phyloP scores from a whole-genome alignment of 306 rosid species.

The Calophaca sinica region DNA sequence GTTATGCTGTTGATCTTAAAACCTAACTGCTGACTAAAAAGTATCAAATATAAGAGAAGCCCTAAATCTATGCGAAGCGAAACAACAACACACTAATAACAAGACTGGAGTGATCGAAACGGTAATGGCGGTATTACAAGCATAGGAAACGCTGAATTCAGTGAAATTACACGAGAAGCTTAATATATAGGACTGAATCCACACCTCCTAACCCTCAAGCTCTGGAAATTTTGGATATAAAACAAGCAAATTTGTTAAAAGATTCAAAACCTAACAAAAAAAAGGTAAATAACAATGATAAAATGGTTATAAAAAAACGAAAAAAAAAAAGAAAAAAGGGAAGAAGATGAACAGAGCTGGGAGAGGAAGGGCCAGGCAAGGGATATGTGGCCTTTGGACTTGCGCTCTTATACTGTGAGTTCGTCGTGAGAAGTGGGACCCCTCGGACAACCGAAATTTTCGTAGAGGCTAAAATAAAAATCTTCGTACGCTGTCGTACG shows the following conservation, averaged over 20 bases:
- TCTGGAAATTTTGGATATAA: slow-evolving; percentile 54
- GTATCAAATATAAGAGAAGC: slow-evolving; percentile 28
- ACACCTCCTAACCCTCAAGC: slow-evolving; percentile 83
- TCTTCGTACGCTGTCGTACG: too few species aligned
- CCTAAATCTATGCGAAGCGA: slow-evolving; percentile 46
- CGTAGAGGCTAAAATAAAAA: too few species aligned
- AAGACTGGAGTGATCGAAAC: slow-evolving; percentile 38
- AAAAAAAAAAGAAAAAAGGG: neutral
- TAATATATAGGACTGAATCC: slow-evolving; percentile 46
- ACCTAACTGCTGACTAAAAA: neutral
- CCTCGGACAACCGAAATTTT: neutral
- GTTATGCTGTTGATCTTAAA: neutral
- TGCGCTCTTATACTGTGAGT: slow-evolving; percentile 16
- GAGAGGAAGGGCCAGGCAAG: slow-evolving; percentile 44
- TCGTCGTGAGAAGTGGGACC: neutral
- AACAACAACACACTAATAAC: neutral
- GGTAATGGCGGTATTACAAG: slow-evolving; percentile 54
- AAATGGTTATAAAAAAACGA: neutral
- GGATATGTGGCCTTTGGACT: neutral
- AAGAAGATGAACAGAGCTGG: slow-evolving; percentile 30
- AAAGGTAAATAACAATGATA: neutral
- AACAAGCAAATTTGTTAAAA: slow-evolving; percentile 10
- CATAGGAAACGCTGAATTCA: slow-evolving; percentile 37
- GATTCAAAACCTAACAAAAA: slow-evolving; percentile 9
- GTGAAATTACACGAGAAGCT: neutral